Percentiles rank a stretch among this genome's conserved stretches.
Conservation (phyloP, 2,329 filamentous ascomycete genomes). For the Cephalotrichum gorgonifer region DNA sequence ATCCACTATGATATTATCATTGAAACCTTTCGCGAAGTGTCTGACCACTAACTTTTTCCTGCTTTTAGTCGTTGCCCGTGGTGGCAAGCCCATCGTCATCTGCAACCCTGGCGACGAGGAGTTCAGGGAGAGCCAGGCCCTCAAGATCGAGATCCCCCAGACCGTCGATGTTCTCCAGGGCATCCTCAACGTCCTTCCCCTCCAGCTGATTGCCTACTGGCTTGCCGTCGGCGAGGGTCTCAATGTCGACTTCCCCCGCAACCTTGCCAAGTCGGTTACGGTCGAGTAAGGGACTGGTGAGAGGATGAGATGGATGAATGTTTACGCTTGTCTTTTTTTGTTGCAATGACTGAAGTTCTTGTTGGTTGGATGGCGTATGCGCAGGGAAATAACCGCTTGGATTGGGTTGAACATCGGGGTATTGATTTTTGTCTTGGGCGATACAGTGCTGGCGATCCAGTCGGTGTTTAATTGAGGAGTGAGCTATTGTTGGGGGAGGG, state of each 20-base stretch:
- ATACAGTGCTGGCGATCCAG: neutral
- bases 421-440: neutral
- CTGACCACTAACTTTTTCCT: constrained; percentile 2
- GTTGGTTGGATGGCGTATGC: constrained; percentile 3
- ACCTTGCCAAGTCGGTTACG: constrained; percentile 97
- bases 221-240: constrained; percentile 90
- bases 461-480: neutral
- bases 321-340: neutral
- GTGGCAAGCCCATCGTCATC: constrained; percentile 95
- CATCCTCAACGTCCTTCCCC: constrained; percentile 91
- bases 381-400: constrained; percentile 1
- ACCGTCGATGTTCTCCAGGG: constrained; percentile 94
- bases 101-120: constrained; percentile 87
- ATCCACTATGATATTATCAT: too few species aligned
- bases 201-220: constrained; percentile 99
- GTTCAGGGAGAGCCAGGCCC: constrained; percentile 78
- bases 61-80: constrained; percentile 73
- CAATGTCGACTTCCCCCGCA: constrained; percentile 97
- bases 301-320: neutral
- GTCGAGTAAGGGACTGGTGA: constrained; percentile 63
- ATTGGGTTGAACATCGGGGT: constrained; percentile 2
- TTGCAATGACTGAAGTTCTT: neutral
- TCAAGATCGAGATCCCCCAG: constrained; percentile 95
- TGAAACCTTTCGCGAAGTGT: neutral
- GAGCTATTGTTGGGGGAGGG: neutral